Evolutionary conservation across 352 stramenopile genomes (phyloP), one percentile per base, ranked within the genome.

Genomic region (Pythium vanterpoolii): DNA sequence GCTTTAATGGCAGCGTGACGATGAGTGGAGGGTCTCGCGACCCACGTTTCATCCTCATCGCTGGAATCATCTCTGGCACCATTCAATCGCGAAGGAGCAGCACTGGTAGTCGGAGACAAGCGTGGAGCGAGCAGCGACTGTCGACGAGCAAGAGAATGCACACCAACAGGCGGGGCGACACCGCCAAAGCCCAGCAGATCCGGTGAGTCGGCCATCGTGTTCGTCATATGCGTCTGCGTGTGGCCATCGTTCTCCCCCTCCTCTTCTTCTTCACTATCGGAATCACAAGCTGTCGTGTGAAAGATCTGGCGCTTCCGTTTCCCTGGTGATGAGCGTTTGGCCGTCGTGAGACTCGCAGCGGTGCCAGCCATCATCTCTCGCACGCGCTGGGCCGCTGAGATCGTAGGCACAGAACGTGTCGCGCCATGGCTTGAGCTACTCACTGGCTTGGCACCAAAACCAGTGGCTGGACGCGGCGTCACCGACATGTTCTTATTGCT

Each of bases 301-400:
- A 69, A 69, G 18, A 69, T 64, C 26, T 45, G 61, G 0, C 61
- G 54, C 61, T 69, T 69, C 6, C 61, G 46, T 27, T 69, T 69
- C 13, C 61, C 47, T 18, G 53, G 50, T 10, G 60, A 56, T 26
- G n/a, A n/a, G n/a, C 36, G 43, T 27, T 18, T 43, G 10, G 8
- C 34, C 1, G 34, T 10, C 11, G 5, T 40, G 34, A 40, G 26
- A 45, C 10, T 42, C 0, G 27, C 21, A 11, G 33, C 23, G 18
- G 48, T 45, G 7, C 14, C 8, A 16, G 18, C 36, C 19, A 53
- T 66, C 33, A 61, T 9, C 28, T 70, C 34, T 19, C 62, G 49
- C 3, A 66, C 49, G 7, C 50, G 56, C 34, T 60, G 54, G 16
- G 62, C 50, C 2, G 62, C 51, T n/a, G 56, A 62, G 24, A 66